Percentiles rank a stretch among this genome's conserved stretches.
Conservation (phyloP, 2,329 filamentous ascomycete species). For the Cercospora sp. region DNA sequence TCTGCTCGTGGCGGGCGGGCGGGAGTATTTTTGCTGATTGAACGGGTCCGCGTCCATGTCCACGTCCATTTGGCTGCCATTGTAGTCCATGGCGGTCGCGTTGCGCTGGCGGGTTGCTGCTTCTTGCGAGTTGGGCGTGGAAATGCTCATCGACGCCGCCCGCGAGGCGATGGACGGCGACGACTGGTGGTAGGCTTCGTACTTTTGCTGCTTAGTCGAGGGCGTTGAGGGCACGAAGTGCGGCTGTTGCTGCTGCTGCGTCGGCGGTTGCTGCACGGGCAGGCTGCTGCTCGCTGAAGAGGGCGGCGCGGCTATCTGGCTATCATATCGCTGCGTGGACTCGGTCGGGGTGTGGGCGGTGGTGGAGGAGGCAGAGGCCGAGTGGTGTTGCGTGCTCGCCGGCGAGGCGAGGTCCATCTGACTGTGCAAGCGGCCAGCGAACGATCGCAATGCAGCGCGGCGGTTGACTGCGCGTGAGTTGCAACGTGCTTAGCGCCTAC, state of each 20-base stretch:
- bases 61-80: slow-evolving; percentile 45
- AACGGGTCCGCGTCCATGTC: slow-evolving; percentile 90
- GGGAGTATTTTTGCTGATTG: slow-evolving; percentile 81
- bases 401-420: slow-evolving; percentile 10
- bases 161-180: slow-evolving; percentile 26
- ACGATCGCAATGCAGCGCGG: slow-evolving; percentile 4
- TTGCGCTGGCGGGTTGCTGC: slow-evolving; percentile 14
- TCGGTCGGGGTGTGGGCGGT: not conserved
- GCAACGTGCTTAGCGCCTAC: not conserved
- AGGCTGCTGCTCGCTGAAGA: slow-evolving; percentile 10
- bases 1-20: slow-evolving; percentile 63
- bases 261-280: slow-evolving; percentile 14
- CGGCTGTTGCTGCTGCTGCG: slow-evolving; percentile 9
- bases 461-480: slow-evolving; percentile 5
- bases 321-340: slow-evolving; percentile 9
- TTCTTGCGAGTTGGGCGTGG: slow-evolving; percentile 15
- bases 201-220: slow-evolving; percentile 6
- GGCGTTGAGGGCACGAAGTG: slow-evolving; percentile 10
- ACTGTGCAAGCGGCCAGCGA: not conserved
- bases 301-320: slow-evolving; percentile 10
- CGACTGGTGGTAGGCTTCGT: slow-evolving; percentile 19
- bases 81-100: slow-evolving; percentile 34
- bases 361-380: not conserved
- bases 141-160: slow-evolving; percentile 27
- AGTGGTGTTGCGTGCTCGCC: slow-evolving; percentile 5